These are phyloP conservation scores for Clarireedia sp. DNA, from an alignment of 2,329 filamentous ascomycete species.

Conservation along the genomic window DNA sequence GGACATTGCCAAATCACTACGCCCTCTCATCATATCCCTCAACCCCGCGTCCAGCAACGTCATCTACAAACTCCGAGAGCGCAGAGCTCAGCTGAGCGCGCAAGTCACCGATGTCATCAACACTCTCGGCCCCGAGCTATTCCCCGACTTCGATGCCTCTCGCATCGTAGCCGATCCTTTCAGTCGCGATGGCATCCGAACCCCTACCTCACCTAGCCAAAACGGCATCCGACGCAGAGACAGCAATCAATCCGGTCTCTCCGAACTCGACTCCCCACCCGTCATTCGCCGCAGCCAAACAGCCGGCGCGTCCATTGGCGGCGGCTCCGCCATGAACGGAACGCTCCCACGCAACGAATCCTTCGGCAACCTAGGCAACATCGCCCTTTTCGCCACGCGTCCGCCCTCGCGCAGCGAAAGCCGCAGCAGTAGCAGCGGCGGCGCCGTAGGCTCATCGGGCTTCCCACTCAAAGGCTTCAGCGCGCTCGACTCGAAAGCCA, in stretches of 20 bases:
- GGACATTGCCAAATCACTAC: conserved; percentile 93
- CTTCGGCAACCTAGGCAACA: conserved; percentile 79
- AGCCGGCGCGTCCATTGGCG: conserved; percentile 23
- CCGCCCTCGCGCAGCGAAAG: conserved; percentile 73
- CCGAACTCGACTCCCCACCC: conserved; percentile 24
- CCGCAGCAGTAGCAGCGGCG: conserved; percentile 60
- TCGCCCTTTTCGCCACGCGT: conserved; percentile 84
- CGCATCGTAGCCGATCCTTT: conserved; percentile 57
- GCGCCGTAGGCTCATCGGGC: conserved; percentile 50
- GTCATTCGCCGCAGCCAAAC: conserved; percentile 21
- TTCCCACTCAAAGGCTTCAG: conserved; percentile 67
- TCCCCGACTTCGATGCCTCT: conserved; percentile 83
- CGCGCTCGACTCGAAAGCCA: conserved; percentile 56
- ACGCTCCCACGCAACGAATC: conserved; percentile 76
- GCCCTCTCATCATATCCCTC: conserved; percentile 77
- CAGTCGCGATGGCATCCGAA: conserved; percentile 20
- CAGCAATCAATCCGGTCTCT: conserved; percentile 40
- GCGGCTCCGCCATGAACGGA: conserved; percentile 27
- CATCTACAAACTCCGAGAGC: conserved; percentile 66
- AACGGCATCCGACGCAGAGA: conserved; percentile 33
- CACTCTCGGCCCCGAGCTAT: conserved; percentile 89
- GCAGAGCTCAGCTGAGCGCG: conserved; percentile 64
- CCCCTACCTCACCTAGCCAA: conserved; percentile 21
- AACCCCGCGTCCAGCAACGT: conserved; percentile 79
- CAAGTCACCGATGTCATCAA: conserved; percentile 92